Conservation (phyloP, 75 land plant species). For the Azolla pinnata region DNA sequence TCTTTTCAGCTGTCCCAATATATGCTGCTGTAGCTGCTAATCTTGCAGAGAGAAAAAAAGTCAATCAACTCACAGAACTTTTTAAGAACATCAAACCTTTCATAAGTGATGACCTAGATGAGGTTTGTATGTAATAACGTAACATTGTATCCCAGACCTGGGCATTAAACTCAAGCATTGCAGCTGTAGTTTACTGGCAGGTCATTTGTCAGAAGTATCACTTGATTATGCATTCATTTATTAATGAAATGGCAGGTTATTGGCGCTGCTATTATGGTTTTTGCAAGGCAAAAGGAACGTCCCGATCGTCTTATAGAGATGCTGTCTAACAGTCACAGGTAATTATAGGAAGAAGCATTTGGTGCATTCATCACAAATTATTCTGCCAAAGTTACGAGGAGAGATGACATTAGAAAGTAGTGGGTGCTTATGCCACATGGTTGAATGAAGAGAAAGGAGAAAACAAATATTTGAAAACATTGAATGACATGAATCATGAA, state of each 20-base stretch:
- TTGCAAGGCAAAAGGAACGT: conserved; percentile 91
- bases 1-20: conserved; percentile 81
- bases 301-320: conserved; percentile 93
- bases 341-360: too few relatives aligned
- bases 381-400: too few relatives aligned
- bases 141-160: too few relatives aligned
- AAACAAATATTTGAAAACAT: too few relatives aligned
- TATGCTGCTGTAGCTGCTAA: conserved; percentile 96
- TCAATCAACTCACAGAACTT: conserved; percentile 71
- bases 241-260: conserved; percentile 44
- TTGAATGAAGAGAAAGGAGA: too few relatives aligned
- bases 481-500: too few relatives aligned
- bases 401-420: too few relatives aligned
- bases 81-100: conserved; percentile 85
- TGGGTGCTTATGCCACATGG: too few relatives aligned
- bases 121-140: conserved; percentile 38
- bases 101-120: conserved; percentile 87
- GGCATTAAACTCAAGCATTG: too few relatives aligned
- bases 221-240: background rate
- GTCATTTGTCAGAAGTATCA: background rate
- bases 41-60: conserved; percentile 82
- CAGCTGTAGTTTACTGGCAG: too few relatives aligned
- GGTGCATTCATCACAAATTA: too few relatives aligned
- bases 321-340: conserved; percentile 96
- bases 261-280: conserved; percentile 91